Evolutionary conservation across 208 protist genomes (phyloP).

Genomic region (Leptomonas seymouri): DNA sequence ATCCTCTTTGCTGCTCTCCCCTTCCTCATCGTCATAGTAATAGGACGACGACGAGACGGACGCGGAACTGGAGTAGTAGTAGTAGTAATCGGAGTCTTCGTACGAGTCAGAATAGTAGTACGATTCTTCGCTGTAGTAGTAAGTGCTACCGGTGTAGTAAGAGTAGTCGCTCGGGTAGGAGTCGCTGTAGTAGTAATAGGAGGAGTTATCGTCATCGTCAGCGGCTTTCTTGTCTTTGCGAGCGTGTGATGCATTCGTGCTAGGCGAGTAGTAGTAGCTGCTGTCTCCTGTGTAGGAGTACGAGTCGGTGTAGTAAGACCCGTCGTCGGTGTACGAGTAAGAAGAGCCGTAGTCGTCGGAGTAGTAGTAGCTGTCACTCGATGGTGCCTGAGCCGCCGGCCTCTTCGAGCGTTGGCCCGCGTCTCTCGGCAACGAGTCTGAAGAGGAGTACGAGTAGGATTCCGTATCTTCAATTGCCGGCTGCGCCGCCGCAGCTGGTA

Average conservation of each 20-base stretch:
- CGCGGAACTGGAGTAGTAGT: slow-evolving; percentile 13
- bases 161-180: slow-evolving; percentile 16
- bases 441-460: slow-evolving; percentile 33
- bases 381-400: not conserved
- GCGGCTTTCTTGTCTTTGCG: not conserved
- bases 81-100: slow-evolving; percentile 20
- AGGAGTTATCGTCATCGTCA: slow-evolving; percentile 33
- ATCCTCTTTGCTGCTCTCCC: slow-evolving; percentile 10
- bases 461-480: not conserved
- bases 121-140: not conserved
- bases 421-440: no score
- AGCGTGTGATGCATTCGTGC: not conserved
- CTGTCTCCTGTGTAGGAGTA: slow-evolving; percentile 21
- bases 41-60: slow-evolving; percentile 17
- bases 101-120: slow-evolving; percentile 30
- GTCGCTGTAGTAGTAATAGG: slow-evolving; percentile 26
- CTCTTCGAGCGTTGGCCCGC: not conserved
- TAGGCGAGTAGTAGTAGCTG: slow-evolving; percentile 34
- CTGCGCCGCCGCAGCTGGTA: not conserved
- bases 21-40: slow-evolving; percentile 13
- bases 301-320: slow-evolving; percentile 18
- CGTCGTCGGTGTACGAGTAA: slow-evolving; percentile 19
- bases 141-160: slow-evolving; percentile 30
- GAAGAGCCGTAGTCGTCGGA: slow-evolving; percentile 22
- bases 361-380: slow-evolving; percentile 21